A percentile compares a stretch with the other conserved stretches of the same genome.
Evolutionary conservation across 257 asterid genomes (phyloP).

Genomic region (Capsicum rhomboideum): DNA sequence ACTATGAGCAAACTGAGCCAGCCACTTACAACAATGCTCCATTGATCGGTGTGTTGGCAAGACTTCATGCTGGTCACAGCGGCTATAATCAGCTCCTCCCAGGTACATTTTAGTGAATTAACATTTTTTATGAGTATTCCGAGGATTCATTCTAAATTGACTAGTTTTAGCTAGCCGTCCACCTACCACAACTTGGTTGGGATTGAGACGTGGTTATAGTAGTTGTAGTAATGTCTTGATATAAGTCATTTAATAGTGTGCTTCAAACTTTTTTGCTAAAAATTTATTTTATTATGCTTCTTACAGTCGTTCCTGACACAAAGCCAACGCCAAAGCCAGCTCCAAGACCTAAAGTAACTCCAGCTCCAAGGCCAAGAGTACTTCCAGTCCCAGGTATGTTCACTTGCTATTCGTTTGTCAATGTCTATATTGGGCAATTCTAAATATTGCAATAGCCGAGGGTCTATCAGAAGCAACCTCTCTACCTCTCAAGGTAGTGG

Average conservation of each 20-base stretch:
- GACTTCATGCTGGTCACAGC: slow-evolving; percentile 63
- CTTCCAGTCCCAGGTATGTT: slow-evolving; percentile 54
- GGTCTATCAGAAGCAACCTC: background rate
- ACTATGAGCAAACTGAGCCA: slow-evolving; percentile 96
- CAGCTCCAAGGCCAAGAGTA: slow-evolving; percentile 32
- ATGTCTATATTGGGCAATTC: background rate
- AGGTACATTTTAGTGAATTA: slow-evolving; percentile 24
- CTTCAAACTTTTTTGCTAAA: slow-evolving; percentile 19
- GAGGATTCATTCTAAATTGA: background rate
- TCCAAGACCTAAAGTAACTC: slow-evolving; percentile 28
- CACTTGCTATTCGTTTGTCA: background rate
- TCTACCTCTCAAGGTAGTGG: background rate
- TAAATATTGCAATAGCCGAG: background rate
- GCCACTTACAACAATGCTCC: slow-evolving; percentile 99
- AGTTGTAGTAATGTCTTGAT: background rate
- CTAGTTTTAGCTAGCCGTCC: background rate
- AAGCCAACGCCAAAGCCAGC: slow-evolving; percentile 21
- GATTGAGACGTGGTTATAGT: background rate
- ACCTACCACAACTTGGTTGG: background rate
- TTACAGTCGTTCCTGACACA: background rate
- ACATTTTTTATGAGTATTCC: background rate
- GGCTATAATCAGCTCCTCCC: slow-evolving; percentile 89
- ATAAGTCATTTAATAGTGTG: background rate
- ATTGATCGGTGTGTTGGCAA: slow-evolving; percentile 70
- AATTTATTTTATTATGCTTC: background rate